Evolutionary conservation across 73 alveolate species (phyloP), one percentile per base, ranked within the genome.

Genomic region (Tetrahymena borealis): DNA sequence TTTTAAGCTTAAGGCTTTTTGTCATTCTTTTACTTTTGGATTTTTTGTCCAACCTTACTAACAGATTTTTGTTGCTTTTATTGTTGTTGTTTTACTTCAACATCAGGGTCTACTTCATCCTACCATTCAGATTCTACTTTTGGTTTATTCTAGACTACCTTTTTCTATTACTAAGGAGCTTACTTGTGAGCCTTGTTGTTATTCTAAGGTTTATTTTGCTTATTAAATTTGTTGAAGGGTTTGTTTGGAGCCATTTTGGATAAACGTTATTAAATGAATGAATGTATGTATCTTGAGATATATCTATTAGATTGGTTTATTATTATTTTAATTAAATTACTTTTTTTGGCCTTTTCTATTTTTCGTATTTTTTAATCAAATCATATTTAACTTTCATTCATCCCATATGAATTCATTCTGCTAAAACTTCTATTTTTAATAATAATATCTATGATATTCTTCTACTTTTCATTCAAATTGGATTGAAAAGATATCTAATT

Each of bases 301-400:
- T 60, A 24, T 35, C n/a, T 24, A 60, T 60, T 24, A 60, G n/a
- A 60, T 60, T 60, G 85, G 28, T 60, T 24, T 24, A 60, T 18
- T 24, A 60, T 60, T 60, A 60, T 9, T 60, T 60, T 60, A 60
- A 60, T 60, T 60, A 24, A 60, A 60, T 60, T 60, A 60, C 85
- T 60, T 60, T 60, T 60, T 60, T 60, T 60, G 85, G 85, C 85
- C 85, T 60, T 60, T 60, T 60, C 85, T 60, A 60, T 60, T 60
- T 60, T 60, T 60, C 85, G 85, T 60, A 60, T 60, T 60, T 60
- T 60, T 60, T 60, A 60, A 60, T 60, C 85, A 60, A 60, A 60
- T 60, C 85, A 60, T 60, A 60, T 60, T 60, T 60, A 60, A 60
- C 85, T 60, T 60, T 60, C 85, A 60, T 60, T 60, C 85, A 60